A percentile compares a stretch with the other conserved stretches of the same genome.
These are phyloP conservation scores for Acacia acuminata DNA, from an alignment of 306 rosid genomes.

Conservation along the genomic window DNA sequence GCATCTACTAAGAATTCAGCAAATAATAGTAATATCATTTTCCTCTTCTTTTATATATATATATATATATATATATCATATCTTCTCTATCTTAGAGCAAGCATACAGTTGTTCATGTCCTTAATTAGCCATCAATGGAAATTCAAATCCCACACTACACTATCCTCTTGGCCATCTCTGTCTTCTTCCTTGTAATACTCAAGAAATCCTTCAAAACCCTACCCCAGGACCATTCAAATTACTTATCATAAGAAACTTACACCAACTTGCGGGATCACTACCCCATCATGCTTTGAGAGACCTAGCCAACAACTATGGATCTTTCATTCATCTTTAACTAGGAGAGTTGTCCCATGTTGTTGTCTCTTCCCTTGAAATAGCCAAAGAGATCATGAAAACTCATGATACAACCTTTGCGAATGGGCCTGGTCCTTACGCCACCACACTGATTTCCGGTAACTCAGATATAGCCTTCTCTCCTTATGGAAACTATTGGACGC, in stretches of 20 bases:
- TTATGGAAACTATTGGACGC: neutral
- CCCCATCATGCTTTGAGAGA: neutral
- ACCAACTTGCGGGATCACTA: neutral
- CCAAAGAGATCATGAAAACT: conserved; percentile 8
- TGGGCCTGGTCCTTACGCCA: neutral
- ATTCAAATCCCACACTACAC: neutral
- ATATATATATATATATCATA: neutral
- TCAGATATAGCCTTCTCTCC: neutral
- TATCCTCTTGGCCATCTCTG: neutral
- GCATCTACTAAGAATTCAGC: neutral
- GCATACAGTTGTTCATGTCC: too few species aligned
- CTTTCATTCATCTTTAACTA: conserved; percentile 6
- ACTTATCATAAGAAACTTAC: conserved; percentile 23
- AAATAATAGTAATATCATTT: too few species aligned
- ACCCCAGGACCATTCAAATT: conserved; percentile 24
- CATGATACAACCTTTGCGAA: conserved; percentile 6
- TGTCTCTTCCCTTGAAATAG: conserved; percentile 18
- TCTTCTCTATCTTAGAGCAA: too few species aligned
- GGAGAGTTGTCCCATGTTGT: neutral
- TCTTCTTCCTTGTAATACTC: neutral
- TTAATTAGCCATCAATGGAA: too few species aligned
- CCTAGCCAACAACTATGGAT: conserved; percentile 29
- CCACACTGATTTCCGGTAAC: neutral
- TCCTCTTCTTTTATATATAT: too few species aligned
- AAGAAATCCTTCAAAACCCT: neutral